phyloP scores from a whole-genome alignment of 345 rosid genomes.

The Salix koriyanagi region DNA sequence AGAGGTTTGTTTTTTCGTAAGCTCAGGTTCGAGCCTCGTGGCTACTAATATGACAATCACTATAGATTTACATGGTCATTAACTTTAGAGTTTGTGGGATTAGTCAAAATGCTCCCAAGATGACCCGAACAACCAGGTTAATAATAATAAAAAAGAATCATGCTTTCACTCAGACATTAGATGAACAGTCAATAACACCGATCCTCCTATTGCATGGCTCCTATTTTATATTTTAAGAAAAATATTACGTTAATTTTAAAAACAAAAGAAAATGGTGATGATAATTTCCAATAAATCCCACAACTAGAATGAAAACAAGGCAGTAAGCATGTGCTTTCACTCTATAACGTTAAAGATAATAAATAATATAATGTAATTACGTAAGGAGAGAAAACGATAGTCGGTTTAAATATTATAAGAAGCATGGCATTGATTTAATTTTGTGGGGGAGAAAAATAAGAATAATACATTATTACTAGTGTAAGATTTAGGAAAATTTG shows the following conservation, averaged over 20 bases:
- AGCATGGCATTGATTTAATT: background rate
- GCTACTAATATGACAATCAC: rapidly evolving
- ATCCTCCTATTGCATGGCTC: too few species aligned
- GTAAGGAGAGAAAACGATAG: background rate
- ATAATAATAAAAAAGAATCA: too few species aligned
- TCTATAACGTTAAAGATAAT: background rate
- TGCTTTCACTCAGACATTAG: too few species aligned
- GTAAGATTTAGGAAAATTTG: background rate
- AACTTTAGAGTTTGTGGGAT: rapidly evolving
- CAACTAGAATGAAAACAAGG: background rate
- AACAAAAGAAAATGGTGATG: background rate
- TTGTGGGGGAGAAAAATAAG: background rate
- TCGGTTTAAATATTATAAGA: too few species aligned
- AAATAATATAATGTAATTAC: background rate
- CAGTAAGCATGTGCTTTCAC: background rate
- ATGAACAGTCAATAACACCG: too few species aligned
- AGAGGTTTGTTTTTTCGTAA: rapidly evolving
- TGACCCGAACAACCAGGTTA: too few species aligned
- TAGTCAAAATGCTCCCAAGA: too few species aligned
- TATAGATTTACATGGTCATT: rapidly evolving
- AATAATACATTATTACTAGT: background rate
- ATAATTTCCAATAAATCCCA: background rate
- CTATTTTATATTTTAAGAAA: too few species aligned
- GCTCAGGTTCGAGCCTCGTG: rapidly evolving
- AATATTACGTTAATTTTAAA: too few species aligned